Conservation (phyloP, 2,329 filamentous ascomycete genomes). For the Aspergillus terreus region DNA sequence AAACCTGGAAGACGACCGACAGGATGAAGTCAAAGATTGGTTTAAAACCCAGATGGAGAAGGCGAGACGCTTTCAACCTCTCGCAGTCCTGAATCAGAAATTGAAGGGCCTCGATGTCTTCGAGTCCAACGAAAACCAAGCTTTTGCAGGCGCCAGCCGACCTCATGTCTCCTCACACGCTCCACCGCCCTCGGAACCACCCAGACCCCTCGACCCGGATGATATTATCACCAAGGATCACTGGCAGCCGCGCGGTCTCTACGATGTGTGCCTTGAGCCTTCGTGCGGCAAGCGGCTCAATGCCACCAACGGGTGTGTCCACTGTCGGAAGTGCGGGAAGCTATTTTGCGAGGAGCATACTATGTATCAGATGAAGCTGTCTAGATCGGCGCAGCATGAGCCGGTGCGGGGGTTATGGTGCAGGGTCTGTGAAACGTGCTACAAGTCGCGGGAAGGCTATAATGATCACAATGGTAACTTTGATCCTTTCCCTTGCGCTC, state of each 20-base stretch:
- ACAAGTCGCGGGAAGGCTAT: constrained; percentile 92
- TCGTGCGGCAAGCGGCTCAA: constrained; percentile 77
- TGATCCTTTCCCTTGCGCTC: not conserved
- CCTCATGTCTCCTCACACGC: constrained; percentile 21
- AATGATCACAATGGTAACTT: constrained; percentile 70
- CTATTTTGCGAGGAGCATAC: constrained; percentile 97
- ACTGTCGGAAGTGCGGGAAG: constrained; percentile 88
- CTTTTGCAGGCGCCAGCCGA: constrained; percentile 36
- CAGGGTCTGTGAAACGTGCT: constrained; percentile 97
- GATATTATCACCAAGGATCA: constrained; percentile 83
- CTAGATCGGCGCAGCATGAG: constrained; percentile 81
- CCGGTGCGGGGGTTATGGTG: constrained; percentile 90
- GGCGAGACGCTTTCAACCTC: constrained; percentile 86
- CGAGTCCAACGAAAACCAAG: constrained; percentile 75
- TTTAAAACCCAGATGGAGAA: constrained; percentile 93
- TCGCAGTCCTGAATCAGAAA: constrained; percentile 89
- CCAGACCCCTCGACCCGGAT: constrained; percentile 66
- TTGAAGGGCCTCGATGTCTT: constrained; percentile 89
- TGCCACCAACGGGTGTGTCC: constrained; percentile 75
- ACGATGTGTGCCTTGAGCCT: constrained; percentile 83
- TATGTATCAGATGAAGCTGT: constrained; percentile 99
- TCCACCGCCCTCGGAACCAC: constrained; percentile 29
- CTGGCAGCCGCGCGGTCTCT: constrained; percentile 74
- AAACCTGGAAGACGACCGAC: constrained; percentile 80
- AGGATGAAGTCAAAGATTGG: constrained; percentile 95